phyloP scores from a whole-genome alignment of 176 grass and related monocot genomes.

The Paspalum notatum region DNA sequence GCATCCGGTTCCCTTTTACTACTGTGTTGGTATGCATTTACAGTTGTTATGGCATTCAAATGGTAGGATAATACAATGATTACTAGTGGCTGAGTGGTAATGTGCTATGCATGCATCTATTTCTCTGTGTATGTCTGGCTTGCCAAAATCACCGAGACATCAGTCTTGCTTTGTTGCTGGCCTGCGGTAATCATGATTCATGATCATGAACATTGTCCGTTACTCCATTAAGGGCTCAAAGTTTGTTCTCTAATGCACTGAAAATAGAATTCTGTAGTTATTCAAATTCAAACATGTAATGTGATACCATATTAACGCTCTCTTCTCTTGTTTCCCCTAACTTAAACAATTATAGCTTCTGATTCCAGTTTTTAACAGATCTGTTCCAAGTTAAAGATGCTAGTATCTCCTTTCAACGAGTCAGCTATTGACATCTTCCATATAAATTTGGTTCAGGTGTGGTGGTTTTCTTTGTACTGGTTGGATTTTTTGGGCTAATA shows the following conservation, averaged over 20 bases:
- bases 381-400: slow-evolving; percentile 3
- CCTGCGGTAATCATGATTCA: not conserved
- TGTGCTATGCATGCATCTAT: not conserved
- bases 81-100: not conserved
- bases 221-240: not conserved
- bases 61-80: not conserved
- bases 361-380: not conserved
- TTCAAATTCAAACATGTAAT: not conserved
- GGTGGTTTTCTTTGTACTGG: slow-evolving; percentile 73
- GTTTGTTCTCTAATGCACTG: not conserved
- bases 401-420: not conserved
- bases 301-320: not conserved
- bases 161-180: not conserved
- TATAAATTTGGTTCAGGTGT: slow-evolving; percentile 61
- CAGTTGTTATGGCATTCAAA: slow-evolving; percentile 1
- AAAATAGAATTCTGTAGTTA: not conserved
- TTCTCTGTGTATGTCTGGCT: not conserved
- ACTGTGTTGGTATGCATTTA: slow-evolving; percentile 65
- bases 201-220: not conserved
- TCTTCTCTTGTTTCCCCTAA: not conserved
- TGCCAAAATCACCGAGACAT: not conserved
- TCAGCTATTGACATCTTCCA: not conserved
- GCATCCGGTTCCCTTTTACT: slow-evolving; percentile 86
- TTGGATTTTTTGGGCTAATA: slow-evolving; percentile 83
- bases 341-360: not conserved